Conservation (phyloP, 306 rosid species). For the Sphenostylis stenocarpa region DNA sequence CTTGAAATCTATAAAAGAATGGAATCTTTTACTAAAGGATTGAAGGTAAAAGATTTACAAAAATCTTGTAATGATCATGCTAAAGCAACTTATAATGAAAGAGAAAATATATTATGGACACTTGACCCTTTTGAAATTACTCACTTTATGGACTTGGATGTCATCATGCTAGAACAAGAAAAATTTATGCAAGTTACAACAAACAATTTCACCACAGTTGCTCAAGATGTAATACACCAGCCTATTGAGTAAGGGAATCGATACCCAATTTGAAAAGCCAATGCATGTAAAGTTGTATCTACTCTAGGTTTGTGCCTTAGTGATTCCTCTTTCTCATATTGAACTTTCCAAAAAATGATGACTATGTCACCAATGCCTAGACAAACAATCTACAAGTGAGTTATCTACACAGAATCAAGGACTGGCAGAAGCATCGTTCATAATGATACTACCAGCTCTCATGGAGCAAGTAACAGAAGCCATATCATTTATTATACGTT, state of each 20-base stretch:
- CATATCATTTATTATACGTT: neutral
- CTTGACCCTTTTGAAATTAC: conserved; percentile 20
- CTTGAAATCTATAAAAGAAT: conserved; percentile 62
- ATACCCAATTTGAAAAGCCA: neutral
- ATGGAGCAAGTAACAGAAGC: neutral
- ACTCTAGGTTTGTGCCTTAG: neutral
- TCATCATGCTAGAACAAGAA: neutral
- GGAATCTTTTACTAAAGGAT: conserved; percentile 16
- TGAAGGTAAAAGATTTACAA: neutral
- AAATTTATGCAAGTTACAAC: neutral
- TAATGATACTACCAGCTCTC: conserved; percentile 12
- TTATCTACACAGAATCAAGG: neutral
- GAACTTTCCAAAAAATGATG: neutral
- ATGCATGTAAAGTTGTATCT: neutral
- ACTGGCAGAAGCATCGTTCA: conserved; percentile 5
- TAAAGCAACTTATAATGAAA: neutral
- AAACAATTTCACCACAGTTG: conserved; percentile 3
- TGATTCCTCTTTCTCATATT: neutral
- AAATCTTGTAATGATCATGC: neutral
- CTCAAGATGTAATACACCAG: neutral
- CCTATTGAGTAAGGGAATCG: neutral
- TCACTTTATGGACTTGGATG: neutral
- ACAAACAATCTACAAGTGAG: neutral
- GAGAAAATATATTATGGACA: neutral
- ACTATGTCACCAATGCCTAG: neutral